Conservation (phyloP, 176 grass and related monocot genomes). For the Phragmites australis region DNA sequence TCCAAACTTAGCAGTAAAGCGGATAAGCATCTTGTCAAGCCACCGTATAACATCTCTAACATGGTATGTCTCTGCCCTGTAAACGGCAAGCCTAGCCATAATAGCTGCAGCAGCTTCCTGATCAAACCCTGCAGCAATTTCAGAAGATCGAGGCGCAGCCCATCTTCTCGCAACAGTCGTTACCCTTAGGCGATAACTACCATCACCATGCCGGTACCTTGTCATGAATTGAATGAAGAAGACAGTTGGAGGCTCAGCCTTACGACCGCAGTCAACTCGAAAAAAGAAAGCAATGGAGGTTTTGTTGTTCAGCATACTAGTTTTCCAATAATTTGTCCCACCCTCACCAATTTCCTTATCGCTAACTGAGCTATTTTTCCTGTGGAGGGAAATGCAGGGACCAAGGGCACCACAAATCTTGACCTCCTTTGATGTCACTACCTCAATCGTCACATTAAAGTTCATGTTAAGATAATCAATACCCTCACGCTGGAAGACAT, state of each 20-base stretch:
- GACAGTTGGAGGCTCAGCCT: constrained; percentile 73
- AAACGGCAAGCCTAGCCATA: constrained; percentile 86
- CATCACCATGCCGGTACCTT: constrained; percentile 76
- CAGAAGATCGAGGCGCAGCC: constrained; percentile 71
- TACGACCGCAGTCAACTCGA: constrained; percentile 59
- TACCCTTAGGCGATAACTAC: constrained; percentile 76
- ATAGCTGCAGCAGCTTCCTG: constrained; percentile 93
- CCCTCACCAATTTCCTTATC: constrained; percentile 89
- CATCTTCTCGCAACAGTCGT: constrained; percentile 95
- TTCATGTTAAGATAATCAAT: constrained; percentile 78
- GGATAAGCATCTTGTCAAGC: constrained; percentile 99
- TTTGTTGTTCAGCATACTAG: constrained; percentile 72
- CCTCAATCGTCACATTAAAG: constrained; percentile 77
- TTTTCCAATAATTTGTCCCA: constrained; percentile 85
- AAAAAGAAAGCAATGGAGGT: constrained; percentile 94
- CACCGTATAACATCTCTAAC: constrained; percentile 91
- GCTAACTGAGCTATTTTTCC: constrained; percentile 76
- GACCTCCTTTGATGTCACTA: constrained; percentile 90
- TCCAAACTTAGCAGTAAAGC: constrained; percentile 96
- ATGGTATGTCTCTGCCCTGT: constrained; percentile 82
- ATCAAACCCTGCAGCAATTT: constrained; percentile 85
- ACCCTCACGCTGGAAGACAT: constrained; percentile 71
- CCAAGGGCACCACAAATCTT: constrained; percentile 98
- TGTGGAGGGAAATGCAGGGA: constrained; percentile 71
- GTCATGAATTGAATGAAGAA: constrained; percentile 99